phyloP scores from a whole-genome alignment of 371 early-diverging fungal species.

The Haplosporangium sp. region DNA sequence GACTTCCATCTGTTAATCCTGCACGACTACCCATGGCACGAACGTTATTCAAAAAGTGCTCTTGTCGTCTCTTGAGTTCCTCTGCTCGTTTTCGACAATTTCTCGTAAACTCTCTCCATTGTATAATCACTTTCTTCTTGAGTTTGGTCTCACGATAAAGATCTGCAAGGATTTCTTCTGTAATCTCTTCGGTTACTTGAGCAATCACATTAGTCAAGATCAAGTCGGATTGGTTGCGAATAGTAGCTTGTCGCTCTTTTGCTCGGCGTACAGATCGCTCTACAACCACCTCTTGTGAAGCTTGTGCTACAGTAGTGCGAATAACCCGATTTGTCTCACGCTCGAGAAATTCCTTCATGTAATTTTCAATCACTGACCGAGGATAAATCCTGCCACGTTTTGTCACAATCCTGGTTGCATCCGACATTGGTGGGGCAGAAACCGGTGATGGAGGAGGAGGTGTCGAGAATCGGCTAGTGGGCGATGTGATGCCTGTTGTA shows the following conservation, averaged over 20 bases:
- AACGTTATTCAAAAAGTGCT: constrained; percentile 36
- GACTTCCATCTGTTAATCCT: constrained; percentile 22
- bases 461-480: not conserved
- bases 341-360: constrained; percentile 23
- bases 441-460: constrained; percentile 6
- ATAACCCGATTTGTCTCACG: constrained; percentile 17
- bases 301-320: constrained; percentile 32
- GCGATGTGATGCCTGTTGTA: not conserved
- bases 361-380: constrained; percentile 28
- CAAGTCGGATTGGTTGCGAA: constrained; percentile 14
- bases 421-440: constrained; percentile 29
- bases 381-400: constrained; percentile 34
- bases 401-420: constrained; percentile 32
- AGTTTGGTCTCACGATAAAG: constrained; percentile 25
- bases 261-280: constrained; percentile 39
- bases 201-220: constrained; percentile 13
- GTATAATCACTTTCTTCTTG: constrained; percentile 15
- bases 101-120: constrained; percentile 27
- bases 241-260: constrained; percentile 10
- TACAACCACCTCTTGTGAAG: constrained; percentile 18
- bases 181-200: constrained; percentile 5
- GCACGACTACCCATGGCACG: constrained; percentile 47
- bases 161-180: constrained; percentile 18
- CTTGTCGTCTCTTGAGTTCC: constrained; percentile 36
- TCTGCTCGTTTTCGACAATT: constrained; percentile 26